Evolutionary conservation across 2,329 filamentous ascomycete species (phyloP).

Genomic region (Sordariomycetes sp.): DNA sequence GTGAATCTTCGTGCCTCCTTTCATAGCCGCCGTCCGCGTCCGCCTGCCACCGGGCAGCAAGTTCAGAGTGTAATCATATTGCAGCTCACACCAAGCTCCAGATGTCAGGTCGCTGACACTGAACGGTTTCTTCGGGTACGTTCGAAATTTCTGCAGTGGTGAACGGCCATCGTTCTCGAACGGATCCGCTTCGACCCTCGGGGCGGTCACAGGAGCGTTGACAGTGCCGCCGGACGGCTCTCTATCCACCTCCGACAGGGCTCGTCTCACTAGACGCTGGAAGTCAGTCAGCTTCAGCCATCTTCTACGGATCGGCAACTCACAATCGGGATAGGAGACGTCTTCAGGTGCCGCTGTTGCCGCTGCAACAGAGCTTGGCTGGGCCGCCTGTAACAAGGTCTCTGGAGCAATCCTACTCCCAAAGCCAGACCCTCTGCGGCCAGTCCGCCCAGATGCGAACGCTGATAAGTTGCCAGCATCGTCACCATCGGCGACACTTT

Average conservation of each 20-base stretch:
- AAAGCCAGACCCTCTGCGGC: too few species aligned
- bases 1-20: constrained; percentile 69
- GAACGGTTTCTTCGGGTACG: constrained; percentile 66
- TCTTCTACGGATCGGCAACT: constrained; percentile 13
- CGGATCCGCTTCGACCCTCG: constrained; percentile 8
- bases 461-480: too few species aligned
- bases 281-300: constrained; percentile 42
- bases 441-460: too few species aligned
- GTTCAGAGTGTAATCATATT: constrained; percentile 82
- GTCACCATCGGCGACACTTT: constrained; percentile 3
- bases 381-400: too few species aligned
- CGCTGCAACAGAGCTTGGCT: constrained; percentile 4
- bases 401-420: too few species aligned
- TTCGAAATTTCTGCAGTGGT: constrained; percentile 72
- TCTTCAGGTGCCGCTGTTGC: constrained; percentile 12
- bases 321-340: constrained; percentile 44
- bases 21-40: constrained; percentile 74
- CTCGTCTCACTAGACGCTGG: constrained; percentile 52
- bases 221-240: too few species aligned
- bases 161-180: constrained; percentile 27
- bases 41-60: constrained; percentile 63
- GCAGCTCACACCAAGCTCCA: constrained; percentile 91
- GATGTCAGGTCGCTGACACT: constrained; percentile 83
- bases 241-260: constrained; percentile 18
- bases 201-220: too few species aligned